Base-by-base conservation (phyloP, 2,329 filamentous ascomycete genomes). In the Fusarium chuoi region DNA sequence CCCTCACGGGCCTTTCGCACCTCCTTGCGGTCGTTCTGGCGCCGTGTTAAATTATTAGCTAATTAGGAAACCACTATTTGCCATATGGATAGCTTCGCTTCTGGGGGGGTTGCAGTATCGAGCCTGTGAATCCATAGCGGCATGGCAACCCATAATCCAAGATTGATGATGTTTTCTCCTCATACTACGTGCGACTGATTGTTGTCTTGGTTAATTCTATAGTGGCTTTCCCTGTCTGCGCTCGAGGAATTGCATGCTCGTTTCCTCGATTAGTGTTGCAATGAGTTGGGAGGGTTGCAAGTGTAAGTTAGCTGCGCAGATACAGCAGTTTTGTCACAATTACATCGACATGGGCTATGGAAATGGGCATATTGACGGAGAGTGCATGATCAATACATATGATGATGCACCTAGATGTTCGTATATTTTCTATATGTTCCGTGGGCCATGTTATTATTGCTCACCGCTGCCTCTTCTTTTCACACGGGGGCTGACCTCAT, bases 381-480 rank as follows among this genome's bases (percentile, higher is more conserved):
- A 60, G 63, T 57, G 63, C 36, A 71, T 66, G 61, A 41, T 62
- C 38, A 35, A 41, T n/a, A 41, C n/a, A 41, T n/a, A 41, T 28
- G 24, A 26, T 62, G 54, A 56, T 68, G 60, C 52, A 49, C 45
- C 36, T 30, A 36, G 51, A n/a, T 13, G 30, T 61, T 60, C 22
- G 22, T 57, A 65, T 48, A 62, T 49, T 60, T 51, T 60, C 46
- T 52, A 55, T 42, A 33, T 48, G n/a, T 44, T 72, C 30, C 48
- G 44, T 69, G 69, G 73, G 64, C 71, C 55, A 64, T 62, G 48
- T 62, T 73, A 56, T 65, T 42, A 8, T 64, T 68, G 36, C 66
- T 73, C 70, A 73, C 70, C 70, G 70, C 70, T 48, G 65, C 60
- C 60, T 41, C 55, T 62, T 51, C 55, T 55, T 28, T 62, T 46